Base-by-base conservation (phyloP, 1,284 basidiomycete species). In the Paramarasmius palmivorus region DNA sequence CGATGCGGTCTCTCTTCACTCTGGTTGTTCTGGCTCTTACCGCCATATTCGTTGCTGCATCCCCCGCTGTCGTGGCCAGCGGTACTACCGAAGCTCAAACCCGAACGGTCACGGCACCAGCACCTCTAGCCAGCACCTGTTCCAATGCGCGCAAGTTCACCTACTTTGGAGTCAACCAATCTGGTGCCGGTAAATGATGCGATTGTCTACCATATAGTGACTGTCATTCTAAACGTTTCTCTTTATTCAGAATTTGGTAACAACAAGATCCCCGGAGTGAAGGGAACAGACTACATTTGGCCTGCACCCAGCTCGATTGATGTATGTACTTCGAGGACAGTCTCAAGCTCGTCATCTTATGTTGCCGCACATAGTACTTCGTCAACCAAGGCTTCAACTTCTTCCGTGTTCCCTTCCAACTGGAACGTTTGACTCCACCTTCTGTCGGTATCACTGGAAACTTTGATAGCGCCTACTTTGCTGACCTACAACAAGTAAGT, bases 121-220 rank as follows among this genome's bases (percentile, higher is more conserved):
- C 35, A 23, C 49, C 36, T 40, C 23, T 39, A 25, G 56, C 62
- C 15, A 39, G 50, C 35, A 50, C 53, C 38, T 76, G 75, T 64
- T 60, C 75, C 9, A 70, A 71, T 26, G 61, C 69, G 12, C 66
- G 64, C 60, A 84, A 83, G 66, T 85, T 86, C 76, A 72, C 74
- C 60, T 82, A 71, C 70, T 83, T 83, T 59, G 84, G 83, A 67
- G 83, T 84, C 29, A 84, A 81, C 68, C 69, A 85, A 63, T 78
- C 80, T 62, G 80, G 82, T 56, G 84, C 81, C 44, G 29, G 29
- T 32, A 12, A 32, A 32, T 32, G 6, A 12, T 32, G 12, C 81
- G 84, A 67, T 76, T 84, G 57, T 82, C 81, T 12, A 74, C 55
- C 65, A 6, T 6, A 32, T 32, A 32, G 6, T 12, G 7, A 6